Evolutionary conservation across 2,329 filamentous ascomycete genomes (phyloP), one percentile per base, ranked within the genome.

Genomic region (Epichloe scottii): DNA sequence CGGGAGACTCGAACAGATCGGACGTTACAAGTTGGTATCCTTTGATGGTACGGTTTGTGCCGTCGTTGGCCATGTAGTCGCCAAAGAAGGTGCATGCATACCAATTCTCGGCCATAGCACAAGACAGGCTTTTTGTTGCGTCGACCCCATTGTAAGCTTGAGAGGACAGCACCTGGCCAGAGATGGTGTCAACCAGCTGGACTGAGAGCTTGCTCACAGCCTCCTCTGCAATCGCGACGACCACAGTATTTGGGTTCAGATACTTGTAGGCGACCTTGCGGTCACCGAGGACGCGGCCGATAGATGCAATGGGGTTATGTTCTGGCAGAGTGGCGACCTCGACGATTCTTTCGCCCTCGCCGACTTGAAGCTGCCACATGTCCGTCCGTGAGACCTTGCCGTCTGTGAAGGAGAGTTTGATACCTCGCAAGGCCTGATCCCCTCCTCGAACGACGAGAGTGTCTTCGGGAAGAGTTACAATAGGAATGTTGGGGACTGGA

Each of bases 211-310:
- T 76, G 3, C 72, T 75, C 3, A 74, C 62, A 11, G 72, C 70
- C 21, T 84, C 76, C 35, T 84, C 76, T 2, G 82, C 70, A 1
- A 87, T 76, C 1, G 86, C 87, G 44, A 95, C 74, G 0, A 97
- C 76, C 2, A 89, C 74, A 6, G 88, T 78, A 67, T 95, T 96
- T 0, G 87, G 82, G 69, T 94, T 95, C 40, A 98, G 72, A 64
- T 97, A 97, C 70, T 98, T 98, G 79, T 98, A 98, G 56, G 91
- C 79, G 46, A 98, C 93, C n/a, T 83, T 84, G 42, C 93, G 81
- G 62, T 98, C 86, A 26, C 89, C 90, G 21, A 98, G 78, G 1
- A 97, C 93, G 53, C 88, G 89, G 10, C 93, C 93, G 59, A 98
- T 95, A 0, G 93, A 97, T 3, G 93, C 91, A 46, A 97, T 83